Conservation (phyloP, 306 rosid species). For the Mimosa pudica region DNA sequence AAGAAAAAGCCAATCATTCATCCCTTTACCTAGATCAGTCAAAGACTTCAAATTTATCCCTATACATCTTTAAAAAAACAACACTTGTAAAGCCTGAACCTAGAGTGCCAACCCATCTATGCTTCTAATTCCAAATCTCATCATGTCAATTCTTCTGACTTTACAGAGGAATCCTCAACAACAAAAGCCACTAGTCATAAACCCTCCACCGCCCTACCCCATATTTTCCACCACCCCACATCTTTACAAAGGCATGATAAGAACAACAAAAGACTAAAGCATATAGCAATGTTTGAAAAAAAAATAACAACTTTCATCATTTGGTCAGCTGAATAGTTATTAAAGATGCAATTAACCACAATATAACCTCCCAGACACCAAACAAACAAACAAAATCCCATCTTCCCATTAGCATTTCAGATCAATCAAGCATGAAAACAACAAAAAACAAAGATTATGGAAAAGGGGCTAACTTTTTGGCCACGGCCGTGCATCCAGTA, state of each 20-base stretch:
- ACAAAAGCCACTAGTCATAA: not conserved
- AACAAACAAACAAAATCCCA: no score
- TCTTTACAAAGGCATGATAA: not conserved
- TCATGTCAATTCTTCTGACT: not conserved
- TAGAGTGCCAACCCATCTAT: not conserved
- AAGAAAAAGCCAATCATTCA: not conserved
- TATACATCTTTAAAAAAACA: not conserved
- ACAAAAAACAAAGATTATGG: not conserved
- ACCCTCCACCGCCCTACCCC: not conserved
- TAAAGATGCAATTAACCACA: no score
- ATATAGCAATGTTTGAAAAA: not conserved
- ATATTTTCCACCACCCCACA: not conserved
- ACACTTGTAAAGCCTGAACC: not conserved
- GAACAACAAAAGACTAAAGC: not conserved
- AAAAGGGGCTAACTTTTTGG: conserved; percentile 38
- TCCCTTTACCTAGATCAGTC: not conserved
- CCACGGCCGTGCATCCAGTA: conserved; percentile 30
- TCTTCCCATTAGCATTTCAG: not conserved
- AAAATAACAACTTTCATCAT: not conserved
- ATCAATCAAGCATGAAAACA: not conserved
- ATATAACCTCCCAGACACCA: not conserved
- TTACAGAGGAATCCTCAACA: not conserved
- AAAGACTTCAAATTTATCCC: not conserved
- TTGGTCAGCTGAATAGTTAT: no score
- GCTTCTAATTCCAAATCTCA: not conserved